A percentile compares a stretch with the other conserved stretches of the same genome.
phyloP scores from a whole-genome alignment of 1,284 basidiomycete species.

The Takashimella koratensis region DNA sequence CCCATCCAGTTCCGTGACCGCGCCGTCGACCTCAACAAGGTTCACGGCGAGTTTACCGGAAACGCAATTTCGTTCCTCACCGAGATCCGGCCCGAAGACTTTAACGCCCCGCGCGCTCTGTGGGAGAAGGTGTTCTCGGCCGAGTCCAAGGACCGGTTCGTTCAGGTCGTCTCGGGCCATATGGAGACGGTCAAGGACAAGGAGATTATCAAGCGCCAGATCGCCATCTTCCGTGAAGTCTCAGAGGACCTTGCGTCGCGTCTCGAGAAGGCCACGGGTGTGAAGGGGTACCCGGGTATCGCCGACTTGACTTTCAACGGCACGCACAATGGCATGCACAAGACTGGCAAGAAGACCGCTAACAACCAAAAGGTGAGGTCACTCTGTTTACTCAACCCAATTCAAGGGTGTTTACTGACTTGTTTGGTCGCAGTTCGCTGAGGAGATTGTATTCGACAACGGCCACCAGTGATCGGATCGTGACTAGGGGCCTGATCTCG shows the following conservation, averaged over 20 bases:
- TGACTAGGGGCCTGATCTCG: no score
- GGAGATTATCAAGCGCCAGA: conserved; percentile 65
- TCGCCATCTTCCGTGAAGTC: conserved; percentile 75
- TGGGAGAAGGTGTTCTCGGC: conserved; percentile 75
- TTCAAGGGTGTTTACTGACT: no score
- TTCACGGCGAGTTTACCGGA: conserved; percentile 72
- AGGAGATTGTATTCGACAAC: conserved; percentile 29
- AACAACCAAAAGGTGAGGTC: conserved; percentile 30
- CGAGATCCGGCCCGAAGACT: conserved; percentile 77
- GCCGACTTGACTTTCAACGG: conserved; percentile 61
- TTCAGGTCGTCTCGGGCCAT: conserved; percentile 73
- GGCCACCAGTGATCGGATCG: conserved; percentile 9
- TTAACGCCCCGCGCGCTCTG: conserved; percentile 80
- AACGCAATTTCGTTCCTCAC: conserved; percentile 69
- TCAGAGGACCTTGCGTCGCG: conserved; percentile 67
- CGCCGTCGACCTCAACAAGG: conserved; percentile 37
- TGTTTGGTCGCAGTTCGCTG: conserved; percentile 7
- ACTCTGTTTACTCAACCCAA: conserved; percentile 3
- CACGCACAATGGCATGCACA: conserved; percentile 30
- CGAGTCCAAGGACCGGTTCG: conserved; percentile 62
- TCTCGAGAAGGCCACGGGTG: conserved; percentile 67
- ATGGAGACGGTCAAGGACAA: conserved; percentile 63
- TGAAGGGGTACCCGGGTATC: conserved; percentile 49
- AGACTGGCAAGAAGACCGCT: conserved; percentile 26
- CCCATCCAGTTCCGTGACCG: conserved; percentile 34